Base-by-base conservation (phyloP, 495 filamentous ascomycete genomes). In the Aspergillus conjunctus region DNA sequence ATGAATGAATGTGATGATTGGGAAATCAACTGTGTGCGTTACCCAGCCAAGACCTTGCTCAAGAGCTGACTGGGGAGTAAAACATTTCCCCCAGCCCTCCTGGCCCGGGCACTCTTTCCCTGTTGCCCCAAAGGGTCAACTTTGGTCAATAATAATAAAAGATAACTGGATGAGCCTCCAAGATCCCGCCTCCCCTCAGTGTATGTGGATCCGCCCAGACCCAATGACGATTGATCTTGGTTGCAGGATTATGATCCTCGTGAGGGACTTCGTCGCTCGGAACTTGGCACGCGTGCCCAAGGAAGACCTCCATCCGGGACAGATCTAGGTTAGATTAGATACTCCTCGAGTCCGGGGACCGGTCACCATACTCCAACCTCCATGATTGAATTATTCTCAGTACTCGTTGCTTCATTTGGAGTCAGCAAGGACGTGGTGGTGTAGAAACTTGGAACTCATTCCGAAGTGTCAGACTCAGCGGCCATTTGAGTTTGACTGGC, bases 221-320 rank as follows among this genome's bases (percentile, higher is more conserved):
- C 57, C 57, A 59, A 59, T 59, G 6, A 22, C 22, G 18, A 31
- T 15, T 17, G 21, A 30, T n/a, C 54, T 41, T 34, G 0, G 54
- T 49, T 26, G 26, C 22, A 52, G 57, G 49, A 59, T 43, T 59
- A 43, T 53, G 57, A 59, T 53, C 49, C 49, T 59, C 49, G 50
- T 50, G 33, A 48, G 50, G 3, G 37, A 45, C 37, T 54, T 54
- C 34, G 17, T 53, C 33, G 9, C 43, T 48, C 26, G 41, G 50
- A 43, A 37, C 57, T 54, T 52, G 57, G 48, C 57, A 26, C n/a
- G n/a, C n/a, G n/a, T n/a, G 18, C 44, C 44, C 9, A n/a, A 48
- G 26, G 26, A 26, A 26, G 26, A 26, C 26, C 5, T n/a, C 5
- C 26, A 26, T 26, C n/a, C n/a, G n/a, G n/a, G 26, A 26, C 2